These are phyloP conservation scores for Colletotrichum magnum DNA, from an alignment of 2,329 filamentous ascomycete species.

Conservation along the genomic window DNA sequence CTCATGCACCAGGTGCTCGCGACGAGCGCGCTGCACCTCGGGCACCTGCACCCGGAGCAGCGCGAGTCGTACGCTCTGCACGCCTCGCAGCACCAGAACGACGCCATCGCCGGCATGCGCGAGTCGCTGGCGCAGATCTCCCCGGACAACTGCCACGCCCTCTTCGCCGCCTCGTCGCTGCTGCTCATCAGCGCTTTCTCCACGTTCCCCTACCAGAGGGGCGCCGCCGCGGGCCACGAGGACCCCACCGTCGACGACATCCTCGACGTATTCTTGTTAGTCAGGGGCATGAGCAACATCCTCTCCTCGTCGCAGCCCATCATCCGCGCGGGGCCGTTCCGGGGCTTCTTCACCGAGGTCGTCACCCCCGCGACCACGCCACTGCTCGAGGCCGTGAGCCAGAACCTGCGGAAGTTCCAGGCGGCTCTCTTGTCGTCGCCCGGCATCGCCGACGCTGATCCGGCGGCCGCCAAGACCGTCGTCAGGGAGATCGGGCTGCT, in stretches of 20 bases:
- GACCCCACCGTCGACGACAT: constrained; percentile 48
- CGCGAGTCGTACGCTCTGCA: constrained; percentile 44
- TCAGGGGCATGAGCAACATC: constrained; percentile 50
- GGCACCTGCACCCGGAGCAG: constrained; percentile 45
- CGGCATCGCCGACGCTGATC: not conserved
- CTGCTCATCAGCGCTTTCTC: constrained; percentile 51
- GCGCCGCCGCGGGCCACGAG: constrained; percentile 21
- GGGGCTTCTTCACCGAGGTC: constrained; percentile 41
- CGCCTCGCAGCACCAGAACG: constrained; percentile 51
- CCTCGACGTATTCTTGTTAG: constrained; percentile 50
- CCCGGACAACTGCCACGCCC: constrained; percentile 49
- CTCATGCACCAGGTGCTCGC: constrained; percentile 52
- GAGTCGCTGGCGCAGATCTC: constrained; percentile 45
- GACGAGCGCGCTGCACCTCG: constrained; percentile 49
- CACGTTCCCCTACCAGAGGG: constrained; percentile 42
- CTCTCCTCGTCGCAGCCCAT: constrained; percentile 44
- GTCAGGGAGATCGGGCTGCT: constrained; percentile 11
- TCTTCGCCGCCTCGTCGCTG: constrained; percentile 51
- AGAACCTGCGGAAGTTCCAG: constrained; percentile 12
- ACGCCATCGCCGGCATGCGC: constrained; percentile 49
- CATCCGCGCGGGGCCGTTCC: constrained; percentile 44
- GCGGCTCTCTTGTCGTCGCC: not conserved
- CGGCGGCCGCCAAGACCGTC: constrained; percentile 6
- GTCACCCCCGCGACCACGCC: constrained; percentile 28
- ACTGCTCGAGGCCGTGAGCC: constrained; percentile 18